Conservation (phyloP, 2,329 filamentous ascomycete species). For the Neonectria coccinea region DNA sequence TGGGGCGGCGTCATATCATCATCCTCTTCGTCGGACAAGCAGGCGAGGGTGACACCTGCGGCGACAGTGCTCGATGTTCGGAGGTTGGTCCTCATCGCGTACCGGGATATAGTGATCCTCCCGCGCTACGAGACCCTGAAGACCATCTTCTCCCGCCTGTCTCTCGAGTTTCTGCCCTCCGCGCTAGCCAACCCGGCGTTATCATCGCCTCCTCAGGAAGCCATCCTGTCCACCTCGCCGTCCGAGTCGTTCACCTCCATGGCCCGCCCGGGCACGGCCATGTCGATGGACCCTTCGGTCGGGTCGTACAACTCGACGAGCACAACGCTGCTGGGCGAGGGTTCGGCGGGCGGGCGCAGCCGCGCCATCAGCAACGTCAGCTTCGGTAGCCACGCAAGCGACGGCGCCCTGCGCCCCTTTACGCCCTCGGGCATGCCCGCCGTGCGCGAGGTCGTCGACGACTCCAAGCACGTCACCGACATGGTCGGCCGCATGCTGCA, state of each 20-base stretch:
- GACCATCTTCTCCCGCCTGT: conserved; percentile 88
- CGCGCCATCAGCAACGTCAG: conserved; percentile 90
- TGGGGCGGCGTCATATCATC: conserved; percentile 78
- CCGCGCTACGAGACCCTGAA: conserved; percentile 90
- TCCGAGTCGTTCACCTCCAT: conserved; percentile 60
- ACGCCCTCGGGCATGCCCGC: conserved; percentile 58
- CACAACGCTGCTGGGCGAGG: conserved; percentile 81
- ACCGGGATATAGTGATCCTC: conserved; percentile 88
- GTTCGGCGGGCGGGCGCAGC: conserved; percentile 70
- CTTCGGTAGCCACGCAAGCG: conserved; percentile 66
- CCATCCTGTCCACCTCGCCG: conserved; percentile 64
- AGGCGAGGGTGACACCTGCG: conserved; percentile 60
- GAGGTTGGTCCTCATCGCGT: conserved; percentile 87
- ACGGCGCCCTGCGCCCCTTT: conserved; percentile 62
- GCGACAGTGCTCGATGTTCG: conserved; percentile 80
- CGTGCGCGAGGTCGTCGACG: conserved; percentile 69
- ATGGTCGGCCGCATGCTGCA: conserved; percentile 96
- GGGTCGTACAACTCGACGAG: conserved; percentile 83
- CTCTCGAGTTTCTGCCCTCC: conserved; percentile 78
- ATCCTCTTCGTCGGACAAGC: conserved; percentile 48
- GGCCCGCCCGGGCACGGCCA: conserved; percentile 77
- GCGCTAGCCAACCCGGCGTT: conserved; percentile 64
- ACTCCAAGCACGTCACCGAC: conserved; percentile 86
- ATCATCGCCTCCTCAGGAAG: conserved; percentile 64
- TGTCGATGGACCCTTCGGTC: conserved; percentile 78